Conservation (phyloP, 2,329 filamentous ascomycete species). For the Berkeleyomyces basicola region DNA sequence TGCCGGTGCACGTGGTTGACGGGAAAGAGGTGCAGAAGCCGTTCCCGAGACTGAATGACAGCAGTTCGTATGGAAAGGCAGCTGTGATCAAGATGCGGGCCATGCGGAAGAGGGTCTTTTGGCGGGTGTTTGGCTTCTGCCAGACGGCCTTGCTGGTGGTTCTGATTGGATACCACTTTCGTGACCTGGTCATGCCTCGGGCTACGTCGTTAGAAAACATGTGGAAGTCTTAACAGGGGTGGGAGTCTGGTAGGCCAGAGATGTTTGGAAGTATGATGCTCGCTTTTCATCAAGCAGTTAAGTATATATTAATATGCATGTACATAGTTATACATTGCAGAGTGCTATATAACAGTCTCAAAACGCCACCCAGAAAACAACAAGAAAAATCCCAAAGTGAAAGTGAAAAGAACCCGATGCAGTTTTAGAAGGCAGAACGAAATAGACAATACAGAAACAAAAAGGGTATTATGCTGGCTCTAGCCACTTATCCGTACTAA, state of each 20-base stretch:
- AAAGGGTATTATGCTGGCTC: background rate
- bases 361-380: background rate
- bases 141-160: slow-evolving; percentile 11
- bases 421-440: background rate
- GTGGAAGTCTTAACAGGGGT: background rate
- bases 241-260: background rate
- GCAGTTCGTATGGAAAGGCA: slow-evolving; percentile 10
- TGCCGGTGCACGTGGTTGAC: slow-evolving; percentile 22
- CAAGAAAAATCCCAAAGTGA: background rate
- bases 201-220: background rate
- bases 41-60: slow-evolving; percentile 17
- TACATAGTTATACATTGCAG: background rate
- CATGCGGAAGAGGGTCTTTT: slow-evolving; percentile 14
- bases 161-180: slow-evolving; percentile 9
- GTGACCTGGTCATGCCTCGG: background rate
- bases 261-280: too few species aligned
- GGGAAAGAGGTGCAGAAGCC: slow-evolving; percentile 14
- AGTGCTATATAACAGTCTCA: background rate
- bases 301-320: background rate
- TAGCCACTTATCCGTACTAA: background rate
- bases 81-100: slow-evolving; percentile 9
- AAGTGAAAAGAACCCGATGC: background rate
- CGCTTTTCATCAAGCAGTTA: too few species aligned
- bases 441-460: background rate
- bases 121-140: slow-evolving; percentile 12